Conservation (phyloP, 1,139 yeast species). For the Blastobotrys aristatus region DNA sequence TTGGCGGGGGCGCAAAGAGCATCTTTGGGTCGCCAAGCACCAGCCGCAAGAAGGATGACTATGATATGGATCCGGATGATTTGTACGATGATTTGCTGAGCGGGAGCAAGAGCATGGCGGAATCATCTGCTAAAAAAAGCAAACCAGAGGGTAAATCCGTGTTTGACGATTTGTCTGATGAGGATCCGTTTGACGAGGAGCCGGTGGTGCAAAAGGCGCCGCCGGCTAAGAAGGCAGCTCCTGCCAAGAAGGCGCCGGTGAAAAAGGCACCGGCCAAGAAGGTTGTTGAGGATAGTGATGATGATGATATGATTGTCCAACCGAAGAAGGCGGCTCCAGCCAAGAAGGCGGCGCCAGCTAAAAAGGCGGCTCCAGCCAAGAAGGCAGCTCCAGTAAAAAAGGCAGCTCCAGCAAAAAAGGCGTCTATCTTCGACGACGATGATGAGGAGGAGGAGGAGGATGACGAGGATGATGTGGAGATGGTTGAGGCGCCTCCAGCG, state of each 20-base stretch:
- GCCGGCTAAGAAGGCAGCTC: constrained; percentile 2
- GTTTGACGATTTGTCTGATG: constrained; percentile 12
- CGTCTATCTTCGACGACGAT: constrained; percentile 10
- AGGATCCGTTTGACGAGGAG: constrained; percentile 8
- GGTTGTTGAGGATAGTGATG: not conserved
- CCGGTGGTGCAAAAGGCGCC: not conserved
- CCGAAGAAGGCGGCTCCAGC: constrained; percentile 10
- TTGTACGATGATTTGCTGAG: constrained; percentile 26
- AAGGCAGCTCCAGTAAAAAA: constrained; percentile 11
- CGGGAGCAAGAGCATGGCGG: not conserved
- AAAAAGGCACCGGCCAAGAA: constrained; percentile 6
- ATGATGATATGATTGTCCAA: not conserved
- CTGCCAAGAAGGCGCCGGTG: not conserved
- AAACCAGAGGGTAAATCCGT: constrained; percentile 1
- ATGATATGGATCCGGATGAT: constrained; percentile 29
- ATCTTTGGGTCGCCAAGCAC: constrained; percentile 30
- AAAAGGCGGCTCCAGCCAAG: constrained; percentile 9
- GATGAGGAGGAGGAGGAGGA: constrained; percentile 11
- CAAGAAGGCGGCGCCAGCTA: constrained; percentile 8
- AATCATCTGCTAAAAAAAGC: constrained; percentile 6
- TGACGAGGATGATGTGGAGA: constrained; percentile 5
- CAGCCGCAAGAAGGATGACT: constrained; percentile 23
- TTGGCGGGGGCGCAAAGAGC: constrained; percentile 16
- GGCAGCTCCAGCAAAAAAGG: constrained; percentile 13
- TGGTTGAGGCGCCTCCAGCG: not conserved